Percentiles rank a stretch among this genome's conserved stretches.
phyloP scores from a whole-genome alignment of 345 rosid species.

The Euphorbia lathyris region DNA sequence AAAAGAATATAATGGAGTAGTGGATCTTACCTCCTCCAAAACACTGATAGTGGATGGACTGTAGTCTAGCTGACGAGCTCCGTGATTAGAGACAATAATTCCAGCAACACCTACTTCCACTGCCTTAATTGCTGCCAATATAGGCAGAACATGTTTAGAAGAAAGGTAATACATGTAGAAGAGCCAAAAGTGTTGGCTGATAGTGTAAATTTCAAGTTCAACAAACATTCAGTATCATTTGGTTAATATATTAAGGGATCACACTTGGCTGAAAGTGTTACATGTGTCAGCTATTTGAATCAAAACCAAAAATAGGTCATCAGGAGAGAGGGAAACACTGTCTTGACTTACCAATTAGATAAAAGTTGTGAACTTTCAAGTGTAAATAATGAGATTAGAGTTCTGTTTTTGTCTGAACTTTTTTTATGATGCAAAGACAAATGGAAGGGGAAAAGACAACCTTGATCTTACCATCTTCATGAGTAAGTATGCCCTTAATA shows the following conservation, averaged over 20 bases:
- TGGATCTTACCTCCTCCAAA: slow-evolving; percentile 57
- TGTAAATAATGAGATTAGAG: too few species aligned
- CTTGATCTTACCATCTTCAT: slow-evolving; percentile 65
- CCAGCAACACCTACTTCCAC: slow-evolving; percentile 66
- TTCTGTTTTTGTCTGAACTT: too few species aligned
- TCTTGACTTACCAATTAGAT: too few species aligned
- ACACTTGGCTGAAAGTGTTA: neutral
- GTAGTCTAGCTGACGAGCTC: slow-evolving; percentile 74
- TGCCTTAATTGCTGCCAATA: slow-evolving; percentile 60
- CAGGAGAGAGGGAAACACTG: too few species aligned
- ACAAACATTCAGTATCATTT: too few species aligned
- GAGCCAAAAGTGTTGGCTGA: too few species aligned
- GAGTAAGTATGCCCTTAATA: slow-evolving; percentile 74
- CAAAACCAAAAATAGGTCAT: neutral
- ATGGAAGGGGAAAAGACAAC: slow-evolving; percentile 11
- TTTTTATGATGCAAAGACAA: neutral
- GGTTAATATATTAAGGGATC: too few species aligned
- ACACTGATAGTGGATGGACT: slow-evolving; percentile 61
- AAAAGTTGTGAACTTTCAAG: too few species aligned
- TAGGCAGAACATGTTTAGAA: slow-evolving; percentile 11
- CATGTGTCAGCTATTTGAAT: neutral
- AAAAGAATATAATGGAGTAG: neutral
- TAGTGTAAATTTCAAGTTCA: too few species aligned
- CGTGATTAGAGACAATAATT: slow-evolving; percentile 78
- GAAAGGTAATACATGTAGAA: too few species aligned